Evolutionary conservation across 2,329 filamentous ascomycete species (phyloP).

Genomic region (Colletotrichum godetiae): DNA sequence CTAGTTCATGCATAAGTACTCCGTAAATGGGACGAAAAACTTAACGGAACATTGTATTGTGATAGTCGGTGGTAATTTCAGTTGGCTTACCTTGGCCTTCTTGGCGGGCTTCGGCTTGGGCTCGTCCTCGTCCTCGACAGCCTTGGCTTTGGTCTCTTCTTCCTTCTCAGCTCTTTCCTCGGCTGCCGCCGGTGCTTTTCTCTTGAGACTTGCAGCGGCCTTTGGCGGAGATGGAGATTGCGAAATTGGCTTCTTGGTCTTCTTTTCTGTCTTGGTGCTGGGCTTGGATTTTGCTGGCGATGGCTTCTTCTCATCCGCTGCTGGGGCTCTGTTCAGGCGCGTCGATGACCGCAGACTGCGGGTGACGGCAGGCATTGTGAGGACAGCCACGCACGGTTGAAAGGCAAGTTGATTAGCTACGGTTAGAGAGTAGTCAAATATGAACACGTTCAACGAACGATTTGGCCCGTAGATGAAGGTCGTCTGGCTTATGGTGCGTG

Average conservation of each 20-base stretch:
- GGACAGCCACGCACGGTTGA: background rate
- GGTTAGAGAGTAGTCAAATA: background rate
- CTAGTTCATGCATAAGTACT: background rate
- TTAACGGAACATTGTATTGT: no score
- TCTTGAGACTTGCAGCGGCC: background rate
- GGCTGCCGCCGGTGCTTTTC: background rate
- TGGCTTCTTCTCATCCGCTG: constrained; percentile 1
- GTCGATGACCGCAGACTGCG: constrained; percentile 31
- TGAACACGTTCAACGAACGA: no score
- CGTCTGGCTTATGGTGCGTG: background rate
- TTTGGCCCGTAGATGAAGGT: background rate
- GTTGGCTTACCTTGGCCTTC: constrained; percentile 21
- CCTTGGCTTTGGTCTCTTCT: background rate
- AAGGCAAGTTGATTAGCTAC: no score
- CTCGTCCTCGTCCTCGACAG: background rate
- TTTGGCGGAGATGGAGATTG: background rate
- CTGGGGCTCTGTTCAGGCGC: background rate
- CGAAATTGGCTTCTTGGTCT: background rate
- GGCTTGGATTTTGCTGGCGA: background rate
- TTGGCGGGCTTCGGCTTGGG: constrained; percentile 11
- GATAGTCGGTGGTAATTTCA: background rate
- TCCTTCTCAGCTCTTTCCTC: background rate
- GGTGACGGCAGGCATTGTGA: constrained; percentile 19
- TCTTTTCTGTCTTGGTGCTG: background rate
- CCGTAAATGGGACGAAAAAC: no score